Percentiles rank a stretch among this genome's conserved stretches.
These are phyloP conservation scores for Penicillium coffeae DNA, from an alignment of 495 filamentous ascomycete genomes.

Conservation along the genomic window DNA sequence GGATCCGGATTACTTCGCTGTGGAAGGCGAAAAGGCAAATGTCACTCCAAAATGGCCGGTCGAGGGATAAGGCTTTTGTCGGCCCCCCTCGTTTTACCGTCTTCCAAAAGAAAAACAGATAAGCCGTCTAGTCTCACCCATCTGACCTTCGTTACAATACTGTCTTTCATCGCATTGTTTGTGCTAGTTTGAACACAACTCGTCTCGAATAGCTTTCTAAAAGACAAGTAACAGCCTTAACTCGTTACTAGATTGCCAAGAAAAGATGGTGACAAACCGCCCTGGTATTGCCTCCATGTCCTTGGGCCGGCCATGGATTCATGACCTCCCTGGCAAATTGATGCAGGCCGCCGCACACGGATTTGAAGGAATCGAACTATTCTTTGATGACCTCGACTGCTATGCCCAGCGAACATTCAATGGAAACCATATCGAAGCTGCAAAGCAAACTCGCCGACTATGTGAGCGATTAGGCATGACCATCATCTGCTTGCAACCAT, in stretches of 20 bases:
- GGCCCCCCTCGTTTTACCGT: neutral
- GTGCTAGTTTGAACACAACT: no score
- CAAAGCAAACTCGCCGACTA: constrained; percentile 48
- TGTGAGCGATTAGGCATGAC: constrained; percentile 56
- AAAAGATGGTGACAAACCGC: constrained; percentile 33
- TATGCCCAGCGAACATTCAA: constrained; percentile 54
- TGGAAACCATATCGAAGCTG: constrained; percentile 54
- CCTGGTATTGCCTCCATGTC: constrained; percentile 68
- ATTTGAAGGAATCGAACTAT: constrained; percentile 70
- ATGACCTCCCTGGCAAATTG: constrained; percentile 62
- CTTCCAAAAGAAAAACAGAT: neutral
- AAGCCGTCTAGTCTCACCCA: neutral
- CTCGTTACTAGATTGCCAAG: neutral
- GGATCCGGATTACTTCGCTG: neutral
- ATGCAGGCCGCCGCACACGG: constrained; percentile 60
- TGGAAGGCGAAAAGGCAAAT: neutral
- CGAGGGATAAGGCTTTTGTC: neutral
- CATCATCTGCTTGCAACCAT: constrained; percentile 74
- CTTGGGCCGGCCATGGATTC: constrained; percentile 63
- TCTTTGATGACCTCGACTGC: constrained; percentile 73
- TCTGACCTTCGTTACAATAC: neutral
- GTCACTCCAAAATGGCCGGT: neutral
- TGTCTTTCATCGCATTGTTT: neutral
- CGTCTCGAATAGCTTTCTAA: no score
- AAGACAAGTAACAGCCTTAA: no score